These are phyloP conservation scores for Fusarium graminum DNA, from an alignment of 2,329 filamentous ascomycete genomes.

Conservation along the genomic window DNA sequence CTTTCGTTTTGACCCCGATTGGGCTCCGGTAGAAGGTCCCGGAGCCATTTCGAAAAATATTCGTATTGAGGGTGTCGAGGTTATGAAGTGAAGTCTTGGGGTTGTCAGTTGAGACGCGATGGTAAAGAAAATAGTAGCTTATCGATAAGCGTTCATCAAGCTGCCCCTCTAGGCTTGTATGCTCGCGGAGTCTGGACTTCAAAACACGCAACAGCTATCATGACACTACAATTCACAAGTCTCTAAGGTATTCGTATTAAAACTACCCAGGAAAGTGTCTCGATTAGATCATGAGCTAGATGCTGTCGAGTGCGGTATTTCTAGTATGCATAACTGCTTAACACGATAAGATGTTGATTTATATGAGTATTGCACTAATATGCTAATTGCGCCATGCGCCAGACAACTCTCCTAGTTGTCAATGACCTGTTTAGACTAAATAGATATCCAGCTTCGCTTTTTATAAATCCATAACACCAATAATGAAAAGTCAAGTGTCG, in stretches of 20 bases:
- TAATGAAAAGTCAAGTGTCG: too few relatives aligned
- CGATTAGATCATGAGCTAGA: too few relatives aligned
- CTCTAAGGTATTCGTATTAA: too few relatives aligned
- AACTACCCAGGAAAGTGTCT: too few relatives aligned
- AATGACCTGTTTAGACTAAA: neutral
- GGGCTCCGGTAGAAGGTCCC: constrained; percentile 45
- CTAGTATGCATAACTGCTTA: neutral
- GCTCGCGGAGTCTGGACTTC: too few relatives aligned
- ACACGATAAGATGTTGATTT: neutral
- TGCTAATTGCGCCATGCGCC: constrained; percentile 7
- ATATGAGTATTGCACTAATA: constrained; percentile 1
- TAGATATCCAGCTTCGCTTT: constrained; percentile 1
- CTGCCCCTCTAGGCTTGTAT: neutral
- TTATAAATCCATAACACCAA: neutral
- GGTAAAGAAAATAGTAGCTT: constrained; percentile 46
- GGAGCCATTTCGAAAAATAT: constrained; percentile 47
- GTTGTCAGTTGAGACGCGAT: constrained; percentile 12
- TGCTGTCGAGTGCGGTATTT: too few relatives aligned
- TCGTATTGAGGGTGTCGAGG: constrained; percentile 3
- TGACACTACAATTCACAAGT: too few relatives aligned
- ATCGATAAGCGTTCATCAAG: constrained; percentile 46
- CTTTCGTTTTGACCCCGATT: constrained; percentile 50
- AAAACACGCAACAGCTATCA: too few relatives aligned
- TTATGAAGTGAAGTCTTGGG: constrained; percentile 8
- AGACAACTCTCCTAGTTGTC: neutral